Base-by-base conservation (phyloP, 2,329 filamentous ascomycete species). In the Cryphonectria radicalis region DNA sequence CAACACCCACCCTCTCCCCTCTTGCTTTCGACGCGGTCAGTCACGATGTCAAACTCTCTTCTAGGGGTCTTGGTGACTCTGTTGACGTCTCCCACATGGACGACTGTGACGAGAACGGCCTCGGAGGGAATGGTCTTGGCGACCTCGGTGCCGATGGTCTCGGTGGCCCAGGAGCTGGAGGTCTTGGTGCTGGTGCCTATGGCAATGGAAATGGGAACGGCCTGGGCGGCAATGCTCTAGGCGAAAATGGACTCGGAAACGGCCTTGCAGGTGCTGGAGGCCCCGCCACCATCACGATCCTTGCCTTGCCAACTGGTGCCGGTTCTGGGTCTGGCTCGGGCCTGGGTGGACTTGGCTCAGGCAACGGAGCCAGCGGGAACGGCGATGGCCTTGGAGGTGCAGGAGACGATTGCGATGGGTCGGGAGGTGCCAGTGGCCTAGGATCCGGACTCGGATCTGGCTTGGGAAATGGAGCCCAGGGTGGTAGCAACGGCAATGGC, bases 201-300 rank as follows among this genome's bases (percentile, higher is more conserved):
- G 70, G 67, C 4, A 28, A 37, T 25, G 73, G 66, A n/a, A 68
- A 60, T 46, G 67, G 70, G 19, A 66, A 66, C n/a, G 73, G 67
- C 50, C 67, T 72, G 19, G 69, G 66, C 4, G 73, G 67, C 25
- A 63, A 63, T 14, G 70, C 35, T 25, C 60, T 37, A 25, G 69
- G 66, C 1, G 71, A 46, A 14, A 66, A 65, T n/a, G 72, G 43
- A 19, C 63, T 50, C 2, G 71, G 64, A 11, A 64, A 65, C 22
- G 72, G 43, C 19, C 57, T 50, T 25, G 68, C 40, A 19, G 70
- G 68, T 5, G 70, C 66, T 11, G 32, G 37, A 25, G 7, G 22
- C 22, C 46, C 46, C 6, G 63, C 67, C 10, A 72, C 68, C 66
- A 66, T 72, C 37, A 72, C 71, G 14, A 60, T 72, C n/a, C 62